These are phyloP conservation scores for Keithomyces neogunnii DNA, from an alignment of 2,329 filamentous ascomycete species.

Conservation along the genomic window DNA sequence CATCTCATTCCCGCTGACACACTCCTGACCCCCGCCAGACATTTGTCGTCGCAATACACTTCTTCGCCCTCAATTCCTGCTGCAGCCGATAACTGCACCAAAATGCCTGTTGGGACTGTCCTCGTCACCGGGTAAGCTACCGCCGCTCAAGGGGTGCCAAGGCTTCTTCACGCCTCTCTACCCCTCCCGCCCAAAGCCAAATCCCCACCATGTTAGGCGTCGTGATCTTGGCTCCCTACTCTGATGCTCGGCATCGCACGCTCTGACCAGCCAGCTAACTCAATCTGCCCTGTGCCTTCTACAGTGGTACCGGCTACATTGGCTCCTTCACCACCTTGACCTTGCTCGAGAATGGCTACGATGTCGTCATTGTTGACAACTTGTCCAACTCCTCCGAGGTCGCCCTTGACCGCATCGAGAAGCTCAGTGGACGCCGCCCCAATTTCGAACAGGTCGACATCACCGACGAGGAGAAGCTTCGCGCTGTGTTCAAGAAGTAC, in stretches of 20 bases:
- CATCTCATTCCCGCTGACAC: not conserved
- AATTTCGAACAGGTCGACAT: constrained; percentile 81
- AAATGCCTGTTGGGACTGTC: constrained; percentile 78
- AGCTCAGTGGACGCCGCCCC: constrained; percentile 82
- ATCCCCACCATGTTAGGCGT: not conserved
- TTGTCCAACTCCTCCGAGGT: constrained; percentile 95
- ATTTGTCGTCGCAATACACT: constrained; percentile 9
- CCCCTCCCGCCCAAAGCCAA: not conserved
- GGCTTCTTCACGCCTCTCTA: constrained; percentile 10
- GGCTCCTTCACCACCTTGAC: constrained; percentile 92
- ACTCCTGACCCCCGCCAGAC: constrained; percentile 7
- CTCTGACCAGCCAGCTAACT: not conserved
- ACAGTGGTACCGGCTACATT: constrained; percentile 96
- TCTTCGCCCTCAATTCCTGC: not conserved
- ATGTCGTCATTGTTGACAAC: constrained; percentile 93
- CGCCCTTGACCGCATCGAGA: constrained; percentile 87
- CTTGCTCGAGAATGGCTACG: constrained; percentile 87
- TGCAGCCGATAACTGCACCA: constrained; percentile 12
- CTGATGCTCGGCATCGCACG: not conserved
- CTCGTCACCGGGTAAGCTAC: constrained; percentile 73
- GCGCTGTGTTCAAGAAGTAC: constrained; percentile 81
- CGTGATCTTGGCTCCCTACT: not conserved
- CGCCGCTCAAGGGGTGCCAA: constrained; percentile 3
- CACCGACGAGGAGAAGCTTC: constrained; percentile 73
- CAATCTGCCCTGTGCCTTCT: not conserved